Percentiles rank a stretch among this genome's conserved stretches.
phyloP scores from a whole-genome alignment of 208 protist species.

The Crithidia thermophila region DNA sequence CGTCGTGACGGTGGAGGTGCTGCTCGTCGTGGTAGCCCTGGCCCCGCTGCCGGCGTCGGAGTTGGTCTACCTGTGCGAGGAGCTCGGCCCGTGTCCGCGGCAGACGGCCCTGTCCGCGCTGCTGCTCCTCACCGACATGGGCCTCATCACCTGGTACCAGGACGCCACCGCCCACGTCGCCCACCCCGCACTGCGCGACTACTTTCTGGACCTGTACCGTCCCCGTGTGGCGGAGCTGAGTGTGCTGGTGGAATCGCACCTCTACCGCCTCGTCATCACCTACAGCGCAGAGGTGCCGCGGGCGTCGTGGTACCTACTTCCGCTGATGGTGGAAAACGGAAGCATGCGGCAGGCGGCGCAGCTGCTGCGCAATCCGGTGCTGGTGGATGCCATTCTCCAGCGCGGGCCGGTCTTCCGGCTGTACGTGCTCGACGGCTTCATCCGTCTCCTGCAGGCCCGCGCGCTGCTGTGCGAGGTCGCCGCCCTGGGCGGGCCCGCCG shows the following conservation, averaged over 20 bases:
- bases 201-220: constrained; percentile 46
- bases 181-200: constrained; percentile 40
- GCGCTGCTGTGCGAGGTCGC: constrained; percentile 60
- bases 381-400: constrained; percentile 61
- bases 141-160: constrained; percentile 51
- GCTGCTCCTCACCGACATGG: constrained; percentile 63
- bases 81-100: constrained; percentile 62
- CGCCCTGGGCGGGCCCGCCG: constrained; percentile 25
- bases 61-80: constrained; percentile 78
- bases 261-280: constrained; percentile 74
- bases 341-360: constrained; percentile 53
- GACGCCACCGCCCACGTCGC: constrained; percentile 57
- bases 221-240: constrained; percentile 59
- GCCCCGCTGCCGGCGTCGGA: constrained; percentile 68
- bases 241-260: constrained; percentile 77
- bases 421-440: constrained; percentile 67
- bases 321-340: constrained; percentile 75
- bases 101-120: constrained; percentile 67
- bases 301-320: constrained; percentile 58
- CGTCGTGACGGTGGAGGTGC: constrained; percentile 52
- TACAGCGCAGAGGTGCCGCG: constrained; percentile 65
- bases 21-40: constrained; percentile 55
- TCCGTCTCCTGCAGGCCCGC: constrained; percentile 66
- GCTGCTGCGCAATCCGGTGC: constrained; percentile 50
- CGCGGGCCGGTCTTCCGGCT: constrained; percentile 23